Evolutionary conservation across 192 early-diverging fungal species (phyloP).

Genomic region (Backusella morwellensis): DNA sequence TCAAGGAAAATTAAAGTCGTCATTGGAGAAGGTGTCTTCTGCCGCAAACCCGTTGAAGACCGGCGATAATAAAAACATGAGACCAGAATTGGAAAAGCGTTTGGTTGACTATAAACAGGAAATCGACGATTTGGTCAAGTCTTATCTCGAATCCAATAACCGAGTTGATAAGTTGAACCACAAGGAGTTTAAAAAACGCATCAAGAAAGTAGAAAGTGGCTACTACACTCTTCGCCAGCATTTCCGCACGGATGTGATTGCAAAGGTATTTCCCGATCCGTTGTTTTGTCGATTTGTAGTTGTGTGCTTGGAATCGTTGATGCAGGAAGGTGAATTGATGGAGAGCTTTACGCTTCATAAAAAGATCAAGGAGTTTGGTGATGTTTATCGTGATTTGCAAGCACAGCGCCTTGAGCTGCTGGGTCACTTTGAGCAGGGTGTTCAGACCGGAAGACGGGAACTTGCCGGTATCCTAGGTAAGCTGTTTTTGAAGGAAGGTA

Average conservation of each 20-base stretch:
- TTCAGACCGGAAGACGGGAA: conserved; percentile 65
- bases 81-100: neutral
- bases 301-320: conserved; percentile 62
- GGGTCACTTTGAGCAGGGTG: conserved; percentile 65
- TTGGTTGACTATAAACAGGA: neutral
- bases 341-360: conserved; percentile 56
- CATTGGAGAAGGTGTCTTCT: neutral
- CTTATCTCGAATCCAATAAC: conserved; percentile 2
- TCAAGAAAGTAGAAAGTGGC: conserved; percentile 62
- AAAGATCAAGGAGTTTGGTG: conserved; percentile 54
- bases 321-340: conserved; percentile 73
- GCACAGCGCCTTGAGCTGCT: conserved; percentile 57
- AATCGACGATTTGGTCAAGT: conserved; percentile 16
- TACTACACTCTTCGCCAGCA: conserved; percentile 54
- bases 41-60: neutral
- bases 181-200: conserved; percentile 67
- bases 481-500: conserved; percentile 73
- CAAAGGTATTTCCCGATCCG: conserved; percentile 28
- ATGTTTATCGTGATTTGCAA: conserved; percentile 52
- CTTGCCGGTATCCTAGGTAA: conserved; percentile 73
- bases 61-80: neutral
- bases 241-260: conserved; percentile 46
- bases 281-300: conserved; percentile 49
- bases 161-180: conserved; percentile 59
- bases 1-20: neutral